phyloP scores from a whole-genome alignment of 108 stramenopile genomes.

The Conticribra weissflogii region DNA sequence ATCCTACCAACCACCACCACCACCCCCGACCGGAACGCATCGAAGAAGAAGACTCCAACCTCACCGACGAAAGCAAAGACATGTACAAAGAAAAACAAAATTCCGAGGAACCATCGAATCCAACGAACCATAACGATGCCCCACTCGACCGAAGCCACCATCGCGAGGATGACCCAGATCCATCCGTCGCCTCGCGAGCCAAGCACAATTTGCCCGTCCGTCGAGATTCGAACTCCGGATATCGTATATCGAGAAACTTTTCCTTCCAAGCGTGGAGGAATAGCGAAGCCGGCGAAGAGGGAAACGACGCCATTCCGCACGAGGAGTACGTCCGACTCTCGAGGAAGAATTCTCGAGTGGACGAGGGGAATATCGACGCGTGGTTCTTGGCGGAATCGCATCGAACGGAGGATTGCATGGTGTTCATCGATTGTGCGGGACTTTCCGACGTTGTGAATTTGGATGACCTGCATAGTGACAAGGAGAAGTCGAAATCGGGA shows the following conservation, averaged over 20 bases:
- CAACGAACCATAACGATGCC: background rate
- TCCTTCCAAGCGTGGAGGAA: conserved; percentile 40
- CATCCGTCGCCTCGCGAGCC: background rate
- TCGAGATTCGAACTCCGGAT: no score
- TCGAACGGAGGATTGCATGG: background rate
- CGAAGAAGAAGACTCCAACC: background rate
- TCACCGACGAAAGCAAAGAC: background rate
- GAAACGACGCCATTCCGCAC: conserved; percentile 21
- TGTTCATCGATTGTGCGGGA: background rate
- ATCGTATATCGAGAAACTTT: conserved; percentile 22
- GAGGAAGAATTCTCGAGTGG: background rate
- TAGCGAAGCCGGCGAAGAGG: conserved; percentile 29
- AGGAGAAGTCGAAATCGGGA: no score
- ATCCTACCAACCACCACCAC: no score
- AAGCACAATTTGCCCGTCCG: background rate
- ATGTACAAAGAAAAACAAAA: background rate
- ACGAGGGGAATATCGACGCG: background rate
- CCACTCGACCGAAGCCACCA: background rate
- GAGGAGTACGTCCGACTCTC: conserved; percentile 10
- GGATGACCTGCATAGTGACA: no score
- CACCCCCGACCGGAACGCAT: background rate
- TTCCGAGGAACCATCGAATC: background rate
- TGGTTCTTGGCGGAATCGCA: background rate
- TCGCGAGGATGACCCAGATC: background rate
- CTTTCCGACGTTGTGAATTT: background rate